Base-by-base conservation (phyloP, 2,329 filamentous ascomycete genomes). In the Dactylellina cionopaga region DNA sequence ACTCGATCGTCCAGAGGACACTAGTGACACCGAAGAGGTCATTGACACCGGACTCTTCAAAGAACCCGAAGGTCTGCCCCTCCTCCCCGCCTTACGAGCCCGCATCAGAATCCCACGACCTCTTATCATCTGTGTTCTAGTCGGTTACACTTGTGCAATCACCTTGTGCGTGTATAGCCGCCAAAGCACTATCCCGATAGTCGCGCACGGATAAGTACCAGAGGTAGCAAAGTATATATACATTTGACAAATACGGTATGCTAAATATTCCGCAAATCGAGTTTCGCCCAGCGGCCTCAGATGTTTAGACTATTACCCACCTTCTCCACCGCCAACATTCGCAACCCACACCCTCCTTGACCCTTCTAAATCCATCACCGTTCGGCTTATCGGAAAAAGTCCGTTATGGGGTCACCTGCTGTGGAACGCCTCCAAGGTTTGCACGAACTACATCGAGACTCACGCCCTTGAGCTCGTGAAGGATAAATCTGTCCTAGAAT, bases 341-440 rank as follows among this genome's bases (percentile, higher is more conserved):
- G 88, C 90, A 74, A 85, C 87, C 43, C 90, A 96, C 82, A 84
- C 19, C 86, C 94, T 79, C 82, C 87, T 86, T 33, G 91, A 90
- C 71, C 80, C 73, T 1, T 25, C 63, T 31, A 79, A 87, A 75
- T 82, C 83, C 25, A 82, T 96, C 75, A 87, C 83, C 54, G 85
- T 96, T 75, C 87, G 91, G 77, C 87, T 97, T 10, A 91, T 96
- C 44, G 93, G 93, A 71, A 89, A 91, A 80, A 94, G 91, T 83
- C 91, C 92, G 22, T 86, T 96, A 11, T 96, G 96, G 87, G 93
- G 92, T 13, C 92, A 97, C 80, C 86, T 91, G 75, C 85, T 97
- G 27, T 98, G 94, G 94, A 96, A 97, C 80, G 93, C 92, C 72
- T 89, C 90, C 71, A 89, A 91, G 74, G 87, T 91, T 37, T 85